These are phyloP conservation scores for Sporobolomyces pararoseus DNA, from an alignment of 768 basidiomycete genomes.

Conservation along the genomic window DNA sequence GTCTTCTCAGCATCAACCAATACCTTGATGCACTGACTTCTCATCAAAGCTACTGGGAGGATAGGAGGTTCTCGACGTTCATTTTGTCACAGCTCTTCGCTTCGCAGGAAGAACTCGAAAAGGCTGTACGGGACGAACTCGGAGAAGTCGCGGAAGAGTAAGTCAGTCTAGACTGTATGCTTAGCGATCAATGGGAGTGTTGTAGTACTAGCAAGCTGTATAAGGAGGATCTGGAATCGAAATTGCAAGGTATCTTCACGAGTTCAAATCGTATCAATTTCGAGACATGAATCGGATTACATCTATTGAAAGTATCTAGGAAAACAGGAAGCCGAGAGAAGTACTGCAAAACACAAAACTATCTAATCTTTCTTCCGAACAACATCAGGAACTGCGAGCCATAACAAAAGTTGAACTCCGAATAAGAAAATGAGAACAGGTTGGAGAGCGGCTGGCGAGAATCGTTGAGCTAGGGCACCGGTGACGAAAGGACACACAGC, in stretches of 20 bases:
- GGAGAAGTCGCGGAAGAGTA: conserved; percentile 31
- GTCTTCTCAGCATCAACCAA: conserved; percentile 6
- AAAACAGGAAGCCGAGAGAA: not conserved
- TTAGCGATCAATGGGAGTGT: too few relatives aligned
- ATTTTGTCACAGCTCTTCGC: conserved; percentile 34
- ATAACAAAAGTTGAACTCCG: not conserved
- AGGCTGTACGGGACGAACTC: conserved; percentile 29
- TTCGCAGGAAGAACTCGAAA: conserved; percentile 17
- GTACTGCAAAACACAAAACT: not conserved
- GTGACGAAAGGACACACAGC: conserved; percentile 37
- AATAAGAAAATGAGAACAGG: conserved; percentile 28
- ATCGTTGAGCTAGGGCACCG: conserved; percentile 25
- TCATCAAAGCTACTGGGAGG: conserved; percentile 18
- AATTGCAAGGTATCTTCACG: too few relatives aligned
- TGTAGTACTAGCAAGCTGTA: too few relatives aligned
- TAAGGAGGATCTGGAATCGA: too few relatives aligned
- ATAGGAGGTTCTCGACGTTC: conserved; percentile 32
- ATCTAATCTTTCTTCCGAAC: conserved; percentile 20
- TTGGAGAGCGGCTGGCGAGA: conserved; percentile 23
- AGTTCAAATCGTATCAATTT: too few relatives aligned
- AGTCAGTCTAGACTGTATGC: too few relatives aligned
- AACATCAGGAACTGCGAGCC: not conserved
- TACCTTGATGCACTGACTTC: conserved; percentile 2
- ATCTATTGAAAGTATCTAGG: too few relatives aligned
- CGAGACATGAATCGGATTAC: too few relatives aligned